A percentile compares a stretch with the other conserved stretches of the same genome.
These are phyloP conservation scores for Blastobotrys mokoenaii DNA, from an alignment of 805 yeast genomes.

Conservation along the genomic window DNA sequence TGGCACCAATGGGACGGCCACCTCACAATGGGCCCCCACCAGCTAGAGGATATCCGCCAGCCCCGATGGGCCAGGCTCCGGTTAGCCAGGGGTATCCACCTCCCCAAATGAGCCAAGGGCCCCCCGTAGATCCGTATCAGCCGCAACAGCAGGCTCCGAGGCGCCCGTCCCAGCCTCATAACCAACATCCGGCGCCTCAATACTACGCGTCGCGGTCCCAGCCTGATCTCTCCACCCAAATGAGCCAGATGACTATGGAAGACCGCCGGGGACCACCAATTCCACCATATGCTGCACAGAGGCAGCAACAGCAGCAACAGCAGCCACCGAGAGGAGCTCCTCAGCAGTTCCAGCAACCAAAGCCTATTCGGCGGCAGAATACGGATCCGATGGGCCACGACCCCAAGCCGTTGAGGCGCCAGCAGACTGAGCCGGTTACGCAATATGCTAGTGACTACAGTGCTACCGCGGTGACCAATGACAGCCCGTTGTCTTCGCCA, in stretches of 20 bases:
- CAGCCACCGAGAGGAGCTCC: not conserved
- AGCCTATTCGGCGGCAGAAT: not conserved
- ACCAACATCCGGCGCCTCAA: not conserved
- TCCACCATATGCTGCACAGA: conserved; percentile 4
- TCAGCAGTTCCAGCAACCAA: conserved; percentile 6
- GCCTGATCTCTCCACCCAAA: conserved; percentile 9
- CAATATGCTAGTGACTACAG: not conserved
- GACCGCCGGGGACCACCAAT: conserved; percentile 5
- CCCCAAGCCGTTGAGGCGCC: not conserved
- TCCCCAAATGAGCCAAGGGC: not conserved
- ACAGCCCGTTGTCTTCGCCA: not conserved
- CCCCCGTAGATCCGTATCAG: not conserved
- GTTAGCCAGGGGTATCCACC: no score
- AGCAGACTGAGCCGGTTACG: conserved; percentile 1
- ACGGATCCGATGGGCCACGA: no score
- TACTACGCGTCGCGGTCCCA: conserved; percentile 7
- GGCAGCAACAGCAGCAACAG: conserved; percentile 6
- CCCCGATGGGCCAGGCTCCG: no score
- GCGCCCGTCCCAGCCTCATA: not conserved
- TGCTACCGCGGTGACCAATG: no score
- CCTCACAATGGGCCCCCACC: no score
- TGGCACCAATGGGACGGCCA: no score
- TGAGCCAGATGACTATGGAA: conserved; percentile 7
- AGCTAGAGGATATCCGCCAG: no score
- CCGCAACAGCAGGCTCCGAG: not conserved